Evolutionary conservation across 257 asterid species (phyloP), one percentile per base, ranked within the genome.

Genomic region (Nicotiana knightiana): DNA sequence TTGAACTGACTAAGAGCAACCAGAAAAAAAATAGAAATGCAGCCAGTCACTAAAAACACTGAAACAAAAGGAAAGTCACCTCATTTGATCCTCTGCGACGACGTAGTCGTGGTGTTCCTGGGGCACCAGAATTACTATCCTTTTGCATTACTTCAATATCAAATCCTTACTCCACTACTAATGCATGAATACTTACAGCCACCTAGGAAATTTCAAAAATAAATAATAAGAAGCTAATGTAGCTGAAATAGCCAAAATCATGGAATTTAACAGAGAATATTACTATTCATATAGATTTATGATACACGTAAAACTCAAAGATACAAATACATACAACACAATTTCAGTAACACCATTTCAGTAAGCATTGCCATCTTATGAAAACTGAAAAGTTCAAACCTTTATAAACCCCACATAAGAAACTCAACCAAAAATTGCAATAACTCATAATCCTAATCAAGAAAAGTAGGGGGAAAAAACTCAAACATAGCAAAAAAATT

Each of bases 61-160:
- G 76, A 63, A 53, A 68, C 37, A 81, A 81, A 71, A 83, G 33
- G 28, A 13, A 79, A 81, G 84, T 59, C 76, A 96, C 99, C 99
- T 96, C 99, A 89, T 90, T 93, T 26, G 98, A 94, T 82, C 93
- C 96, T 85, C 83, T 93, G 65, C 99, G 98, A 32, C 98, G 93
- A 46, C 99, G 98, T 13, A 91, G 8, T 28, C 98, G 88, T 67
- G 93, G 84, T 53, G 90, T 84, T 75, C 93, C 91, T 10, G 91
- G 83, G 55, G 88, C 89, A 71, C 90, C 92, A 53, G 93, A 85
- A 90, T 85, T 91, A 86, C 85, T 81, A 83, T 94, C 98, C 89
- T 81, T 92, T 81, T 96, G 95, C 98, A 96, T 94, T 83, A 80
- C 89, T 88, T 81, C 83, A 28, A 16, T 57, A 24, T 81, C 76